phyloP scores from a whole-genome alignment of 2,329 filamentous ascomycete genomes.

The Rhexocercosporidium sp. region DNA sequence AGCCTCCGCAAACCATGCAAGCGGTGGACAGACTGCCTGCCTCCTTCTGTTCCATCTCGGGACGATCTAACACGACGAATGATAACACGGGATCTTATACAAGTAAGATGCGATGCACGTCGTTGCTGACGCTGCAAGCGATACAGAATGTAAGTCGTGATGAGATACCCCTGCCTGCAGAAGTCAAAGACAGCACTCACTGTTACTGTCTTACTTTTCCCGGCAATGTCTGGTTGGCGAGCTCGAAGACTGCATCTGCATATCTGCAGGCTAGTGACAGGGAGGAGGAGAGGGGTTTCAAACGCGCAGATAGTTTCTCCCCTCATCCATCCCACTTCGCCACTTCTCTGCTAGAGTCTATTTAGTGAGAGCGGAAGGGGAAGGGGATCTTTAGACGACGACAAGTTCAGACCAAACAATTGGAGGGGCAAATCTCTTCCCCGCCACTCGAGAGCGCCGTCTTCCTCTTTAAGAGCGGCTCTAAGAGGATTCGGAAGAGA shows the following conservation, averaged over 20 bases:
- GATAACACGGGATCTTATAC: conserved; percentile 6
- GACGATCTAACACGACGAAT: conserved; percentile 4
- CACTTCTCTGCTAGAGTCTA: not conserved
- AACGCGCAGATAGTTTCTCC: not conserved
- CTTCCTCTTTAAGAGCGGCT: not conserved
- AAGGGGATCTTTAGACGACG: not conserved
- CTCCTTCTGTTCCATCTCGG: not conserved
- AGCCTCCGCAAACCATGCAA: not conserved
- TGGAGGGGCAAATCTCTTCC: not conserved
- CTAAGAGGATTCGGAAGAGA: not conserved
- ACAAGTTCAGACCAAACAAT: not conserved
- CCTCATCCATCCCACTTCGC: not conserved
- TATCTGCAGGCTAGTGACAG: conserved; percentile 4
- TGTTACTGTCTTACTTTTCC: not conserved
- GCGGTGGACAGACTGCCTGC: not conserved
- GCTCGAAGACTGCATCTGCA: not conserved
- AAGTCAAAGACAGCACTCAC: not conserved
- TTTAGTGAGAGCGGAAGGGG: not conserved
- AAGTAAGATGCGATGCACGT: not conserved
- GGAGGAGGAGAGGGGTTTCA: conserved; percentile 7
- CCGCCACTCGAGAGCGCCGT: not conserved
- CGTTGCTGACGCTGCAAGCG: conserved; percentile 5
- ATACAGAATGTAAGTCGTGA: not conserved
- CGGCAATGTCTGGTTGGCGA: not conserved
- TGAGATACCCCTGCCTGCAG: not conserved